These are phyloP conservation scores for Radiomyces spectabilis DNA, from an alignment of 192 early-diverging fungal genomes.

Conservation along the genomic window DNA sequence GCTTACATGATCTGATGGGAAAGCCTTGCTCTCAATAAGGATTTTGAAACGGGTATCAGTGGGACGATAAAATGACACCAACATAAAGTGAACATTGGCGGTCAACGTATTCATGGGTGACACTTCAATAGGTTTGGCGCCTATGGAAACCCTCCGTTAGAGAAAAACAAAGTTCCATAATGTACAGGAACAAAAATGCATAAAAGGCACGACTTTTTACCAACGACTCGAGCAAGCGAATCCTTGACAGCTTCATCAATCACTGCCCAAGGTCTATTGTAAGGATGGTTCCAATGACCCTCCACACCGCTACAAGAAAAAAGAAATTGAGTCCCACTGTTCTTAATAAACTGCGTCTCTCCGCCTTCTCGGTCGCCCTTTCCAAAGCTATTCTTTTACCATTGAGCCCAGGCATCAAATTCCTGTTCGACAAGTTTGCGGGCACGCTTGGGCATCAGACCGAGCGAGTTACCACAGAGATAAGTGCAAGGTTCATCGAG, in stretches of 20 bases:
- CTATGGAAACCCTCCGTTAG: too few species aligned
- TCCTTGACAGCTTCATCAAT: slow-evolving; percentile 73
- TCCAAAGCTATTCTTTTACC: slow-evolving; percentile 40
- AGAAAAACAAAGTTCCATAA: too few species aligned
- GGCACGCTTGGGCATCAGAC: slow-evolving; percentile 71
- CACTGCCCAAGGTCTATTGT: slow-evolving; percentile 78
- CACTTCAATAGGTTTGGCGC: slow-evolving; percentile 70
- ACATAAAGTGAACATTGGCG: slow-evolving; percentile 81
- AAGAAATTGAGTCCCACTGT: neutral
- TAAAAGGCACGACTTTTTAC: too few species aligned
- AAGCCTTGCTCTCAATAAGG: slow-evolving; percentile 86
- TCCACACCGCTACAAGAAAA: slow-evolving; percentile 58
- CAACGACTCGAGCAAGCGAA: slow-evolving; percentile 73
- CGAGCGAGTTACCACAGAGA: slow-evolving; percentile 93
- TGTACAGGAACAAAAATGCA: too few species aligned
- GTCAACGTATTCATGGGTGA: slow-evolving; percentile 93
- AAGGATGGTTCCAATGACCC: slow-evolving; percentile 82
- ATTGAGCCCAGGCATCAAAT: slow-evolving; percentile 78
- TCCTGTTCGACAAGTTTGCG: slow-evolving; percentile 73
- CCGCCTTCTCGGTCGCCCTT: too few species aligned
- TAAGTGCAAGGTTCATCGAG: slow-evolving; percentile 54
- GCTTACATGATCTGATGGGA: slow-evolving; percentile 84
- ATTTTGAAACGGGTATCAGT: slow-evolving; percentile 68
- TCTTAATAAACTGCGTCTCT: neutral
- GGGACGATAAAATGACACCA: slow-evolving; percentile 92